phyloP scores from a whole-genome alignment of 305 asterid species.

The Rubia tinctorum region DNA sequence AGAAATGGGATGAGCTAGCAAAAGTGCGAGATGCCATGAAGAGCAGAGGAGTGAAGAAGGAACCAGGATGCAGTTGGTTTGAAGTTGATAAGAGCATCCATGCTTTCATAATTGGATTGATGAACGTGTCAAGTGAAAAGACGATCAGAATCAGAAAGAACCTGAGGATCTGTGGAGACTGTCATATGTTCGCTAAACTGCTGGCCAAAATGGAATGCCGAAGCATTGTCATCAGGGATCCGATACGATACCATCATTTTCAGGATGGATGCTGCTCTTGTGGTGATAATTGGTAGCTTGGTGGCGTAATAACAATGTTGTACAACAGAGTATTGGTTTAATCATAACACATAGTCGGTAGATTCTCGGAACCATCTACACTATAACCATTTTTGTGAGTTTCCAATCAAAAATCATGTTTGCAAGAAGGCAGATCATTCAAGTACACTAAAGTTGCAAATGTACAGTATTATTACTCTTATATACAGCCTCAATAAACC shows the following conservation, averaged over 20 bases:
- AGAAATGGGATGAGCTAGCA: constrained; percentile 1
- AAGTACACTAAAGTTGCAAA: too few species aligned
- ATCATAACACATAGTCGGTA: too few species aligned
- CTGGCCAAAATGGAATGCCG: neutral
- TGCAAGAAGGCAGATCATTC: too few species aligned
- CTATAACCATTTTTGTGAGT: neutral
- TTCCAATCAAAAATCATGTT: neutral
- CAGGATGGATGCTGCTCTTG: neutral
- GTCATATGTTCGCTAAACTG: neutral
- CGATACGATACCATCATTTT: neutral
- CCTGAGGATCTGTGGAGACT: constrained; percentile 1
- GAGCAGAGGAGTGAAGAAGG: neutral
- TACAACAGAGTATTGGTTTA: neutral
- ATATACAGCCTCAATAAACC: neutral
- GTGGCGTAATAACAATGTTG: neutral
- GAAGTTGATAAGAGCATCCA: neutral
- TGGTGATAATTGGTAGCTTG: constrained; percentile 2
- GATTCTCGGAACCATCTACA: neutral
- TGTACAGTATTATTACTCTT: too few species aligned
- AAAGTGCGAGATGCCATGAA: neutral
- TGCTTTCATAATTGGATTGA: constrained; percentile 1
- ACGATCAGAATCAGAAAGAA: neutral
- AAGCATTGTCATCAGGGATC: constrained; percentile 1
- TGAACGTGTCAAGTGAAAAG: neutral
- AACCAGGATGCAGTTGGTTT: neutral